These are phyloP conservation scores for Penicillium sp. DNA, from an alignment of 2,329 filamentous ascomycete species.

Conservation along the genomic window DNA sequence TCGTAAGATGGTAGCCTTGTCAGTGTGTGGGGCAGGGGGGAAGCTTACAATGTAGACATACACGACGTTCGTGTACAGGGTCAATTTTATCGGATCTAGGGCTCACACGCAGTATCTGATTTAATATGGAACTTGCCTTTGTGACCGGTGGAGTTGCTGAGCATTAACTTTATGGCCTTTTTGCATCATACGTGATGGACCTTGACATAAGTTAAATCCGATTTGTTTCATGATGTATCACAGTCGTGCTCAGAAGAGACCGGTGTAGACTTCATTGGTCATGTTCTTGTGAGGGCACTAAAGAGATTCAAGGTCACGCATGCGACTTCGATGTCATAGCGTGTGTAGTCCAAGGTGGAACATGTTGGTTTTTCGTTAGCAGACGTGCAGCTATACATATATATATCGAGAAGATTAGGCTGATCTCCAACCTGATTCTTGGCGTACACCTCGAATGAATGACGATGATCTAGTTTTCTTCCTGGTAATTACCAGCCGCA, in stretches of 20 bases:
- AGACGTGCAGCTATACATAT: not conserved
- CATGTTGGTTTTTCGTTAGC: not conserved
- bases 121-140: not conserved
- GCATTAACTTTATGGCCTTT: not conserved
- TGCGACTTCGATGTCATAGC: too few species aligned
- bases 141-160: not conserved
- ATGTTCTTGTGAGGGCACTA: not conserved
- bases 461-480: not conserved
- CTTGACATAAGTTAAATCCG: not conserved
- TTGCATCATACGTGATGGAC: not conserved
- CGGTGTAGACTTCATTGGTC: not conserved
- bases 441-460: not conserved
- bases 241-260: not conserved
- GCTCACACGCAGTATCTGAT: not conserved
- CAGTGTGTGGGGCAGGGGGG: not conserved
- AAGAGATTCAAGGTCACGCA: not conserved
- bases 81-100: not conserved
- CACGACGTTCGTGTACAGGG: not conserved
- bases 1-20: not conserved
- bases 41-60: not conserved
- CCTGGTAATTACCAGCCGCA: not conserved
- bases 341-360: too few species aligned
- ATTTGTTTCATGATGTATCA: too few species aligned
- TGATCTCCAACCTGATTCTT: not conserved
- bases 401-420: not conserved